Evolutionary conservation across 495 filamentous ascomycete genomes (phyloP).

Genomic region (Lichina pygmaea): DNA sequence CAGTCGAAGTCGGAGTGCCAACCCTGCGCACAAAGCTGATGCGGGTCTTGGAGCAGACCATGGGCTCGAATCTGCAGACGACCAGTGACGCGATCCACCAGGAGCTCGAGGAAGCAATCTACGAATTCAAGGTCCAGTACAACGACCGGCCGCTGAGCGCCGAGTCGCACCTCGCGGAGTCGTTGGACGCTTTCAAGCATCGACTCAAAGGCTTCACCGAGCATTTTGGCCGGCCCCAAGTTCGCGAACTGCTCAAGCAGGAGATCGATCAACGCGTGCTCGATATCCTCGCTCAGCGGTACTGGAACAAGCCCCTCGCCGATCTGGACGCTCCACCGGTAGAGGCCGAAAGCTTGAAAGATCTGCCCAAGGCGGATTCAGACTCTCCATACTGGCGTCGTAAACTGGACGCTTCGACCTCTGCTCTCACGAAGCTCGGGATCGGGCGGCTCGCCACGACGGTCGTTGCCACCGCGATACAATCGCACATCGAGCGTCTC

Average conservation of each 20-base stretch:
- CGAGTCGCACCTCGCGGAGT: constrained; percentile 87
- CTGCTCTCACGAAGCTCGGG: constrained; percentile 72
- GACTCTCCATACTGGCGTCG: constrained; percentile 77
- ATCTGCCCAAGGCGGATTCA: constrained; percentile 57
- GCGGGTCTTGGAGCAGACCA: constrained; percentile 88
- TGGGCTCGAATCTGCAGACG: constrained; percentile 67
- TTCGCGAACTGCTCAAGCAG: constrained; percentile 67
- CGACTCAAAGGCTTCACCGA: constrained; percentile 84
- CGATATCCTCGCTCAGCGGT: constrained; percentile 78
- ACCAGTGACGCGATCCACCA: constrained; percentile 82
- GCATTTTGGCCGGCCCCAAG: constrained; percentile 66
- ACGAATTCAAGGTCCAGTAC: constrained; percentile 99
- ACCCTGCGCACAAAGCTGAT: constrained; percentile 86
- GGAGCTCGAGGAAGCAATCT: constrained; percentile 88
- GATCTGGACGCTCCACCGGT: constrained; percentile 31
- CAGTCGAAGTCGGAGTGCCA: constrained; percentile 51
- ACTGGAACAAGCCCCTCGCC: constrained; percentile 92
- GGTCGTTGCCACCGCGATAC: constrained; percentile 67
- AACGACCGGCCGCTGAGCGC: constrained; percentile 87
- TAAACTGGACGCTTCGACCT: constrained; percentile 79
- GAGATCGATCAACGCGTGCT: constrained; percentile 88
- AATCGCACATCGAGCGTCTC: constrained; percentile 57
- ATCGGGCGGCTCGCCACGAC: constrained; percentile 81
- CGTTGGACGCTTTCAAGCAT: constrained; percentile 89
- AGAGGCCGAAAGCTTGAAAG: constrained; percentile 45